Evolutionary conservation across 2,329 filamentous ascomycete genomes (phyloP), one percentile per base, ranked within the genome.

Genomic region (Cucurbitaria berberidis): DNA sequence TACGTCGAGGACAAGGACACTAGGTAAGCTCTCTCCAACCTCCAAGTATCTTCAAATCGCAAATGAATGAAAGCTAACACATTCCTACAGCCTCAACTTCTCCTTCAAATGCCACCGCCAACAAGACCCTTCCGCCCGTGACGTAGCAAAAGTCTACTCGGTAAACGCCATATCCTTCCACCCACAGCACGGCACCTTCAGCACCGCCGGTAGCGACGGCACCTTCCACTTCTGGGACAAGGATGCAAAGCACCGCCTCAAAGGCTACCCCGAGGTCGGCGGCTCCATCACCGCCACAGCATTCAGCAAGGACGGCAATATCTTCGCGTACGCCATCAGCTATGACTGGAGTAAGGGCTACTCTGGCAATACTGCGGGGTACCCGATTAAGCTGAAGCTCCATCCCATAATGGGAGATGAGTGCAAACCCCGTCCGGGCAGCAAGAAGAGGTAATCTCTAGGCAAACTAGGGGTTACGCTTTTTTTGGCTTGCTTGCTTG

Each of bases 301-400:
- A n/a, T 99, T 99, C 82, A 96, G 93, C 79, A 86, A 87, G 66
- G 89, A 82, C 52, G 95, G 95, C 46, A 88, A 74, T 60, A 80
- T 82, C 59, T 82, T 82, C 56, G 80, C 79, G 8, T 82, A 81
- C 54, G 91, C 93, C 22, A 86, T 97, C 42, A 92, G 91, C 73
- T 99, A 99, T 75, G 95, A 99, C 79, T 99, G 95, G 95, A 92
- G 89, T 79, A 98, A 99, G 81, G 95, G 95, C 15, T 97, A 93
- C 78, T 86, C 89, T 60, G 85, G 82, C 62, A 98, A 98, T 77
- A 95, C 81, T 22, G 86, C 86, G 51, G 62, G 75, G 62, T 73
- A 76, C n/a, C 76, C 78, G 3, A 80, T 77, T 61, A 81, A 81
- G 69, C 75, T 82, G 55, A 81, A 81, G 73, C 66, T 82, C 51